Evolutionary conservation across 2,329 filamentous ascomycete species (phyloP).

Genomic region (Penicillium sp.): DNA sequence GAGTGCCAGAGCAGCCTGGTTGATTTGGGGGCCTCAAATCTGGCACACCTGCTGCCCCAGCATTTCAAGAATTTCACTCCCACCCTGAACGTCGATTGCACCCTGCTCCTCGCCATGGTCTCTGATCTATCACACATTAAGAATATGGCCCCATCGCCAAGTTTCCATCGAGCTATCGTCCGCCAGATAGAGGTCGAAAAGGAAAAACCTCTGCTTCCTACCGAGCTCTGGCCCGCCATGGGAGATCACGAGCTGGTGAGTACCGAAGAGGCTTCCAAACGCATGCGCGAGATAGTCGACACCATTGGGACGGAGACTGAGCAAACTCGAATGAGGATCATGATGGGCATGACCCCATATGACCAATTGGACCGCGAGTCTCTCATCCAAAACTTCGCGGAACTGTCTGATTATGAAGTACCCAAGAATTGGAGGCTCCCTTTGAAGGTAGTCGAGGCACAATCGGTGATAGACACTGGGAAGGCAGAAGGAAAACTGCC

Average conservation of each 20-base stretch:
- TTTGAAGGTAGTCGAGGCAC: constrained; percentile 54
- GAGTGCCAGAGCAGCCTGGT: constrained; percentile 32
- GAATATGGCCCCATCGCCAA: constrained; percentile 46
- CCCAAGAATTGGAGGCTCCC: constrained; percentile 60
- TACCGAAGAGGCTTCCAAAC: constrained; percentile 62
- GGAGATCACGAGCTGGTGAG: constrained; percentile 59
- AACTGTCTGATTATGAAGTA: constrained; percentile 54
- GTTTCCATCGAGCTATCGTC: constrained; percentile 59
- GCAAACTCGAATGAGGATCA: constrained; percentile 56
- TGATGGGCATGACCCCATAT: constrained; percentile 53
- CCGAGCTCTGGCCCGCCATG: constrained; percentile 63
- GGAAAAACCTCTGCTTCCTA: constrained; percentile 58
- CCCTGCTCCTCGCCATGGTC: constrained; percentile 68
- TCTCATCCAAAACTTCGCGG: constrained; percentile 39
- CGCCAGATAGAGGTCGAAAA: constrained; percentile 65
- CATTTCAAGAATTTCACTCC: constrained; percentile 43
- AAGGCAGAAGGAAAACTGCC: constrained; percentile 45
- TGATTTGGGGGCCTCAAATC: constrained; percentile 15
- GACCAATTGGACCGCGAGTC: constrained; percentile 30
- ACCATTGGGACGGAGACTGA: constrained; percentile 63
- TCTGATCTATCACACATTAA: constrained; percentile 68
- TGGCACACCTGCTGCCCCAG: constrained; percentile 40
- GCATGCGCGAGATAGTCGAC: constrained; percentile 65
- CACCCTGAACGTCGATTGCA: constrained; percentile 52
- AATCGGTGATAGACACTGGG: constrained; percentile 38